phyloP scores from a whole-genome alignment of 768 basidiomycete genomes.

The Lentinula sp. region DNA sequence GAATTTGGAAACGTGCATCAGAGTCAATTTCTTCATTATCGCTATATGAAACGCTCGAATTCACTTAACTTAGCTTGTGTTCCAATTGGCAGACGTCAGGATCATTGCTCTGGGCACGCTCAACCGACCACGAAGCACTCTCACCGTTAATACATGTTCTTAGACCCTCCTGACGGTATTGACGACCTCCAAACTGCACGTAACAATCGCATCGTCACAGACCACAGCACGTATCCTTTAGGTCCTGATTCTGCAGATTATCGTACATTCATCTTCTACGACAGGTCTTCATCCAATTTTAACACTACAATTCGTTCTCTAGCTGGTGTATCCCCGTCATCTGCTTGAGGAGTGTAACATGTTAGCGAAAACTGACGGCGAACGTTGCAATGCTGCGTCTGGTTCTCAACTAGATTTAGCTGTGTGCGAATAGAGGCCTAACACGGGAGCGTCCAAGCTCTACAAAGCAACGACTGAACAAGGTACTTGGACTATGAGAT shows the following conservation, averaged over 20 bases:
- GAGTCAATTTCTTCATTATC: slow-evolving; percentile 35
- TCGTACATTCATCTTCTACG: rapidly evolving
- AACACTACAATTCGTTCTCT: not conserved
- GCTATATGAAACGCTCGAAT: not conserved
- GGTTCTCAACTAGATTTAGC: no score
- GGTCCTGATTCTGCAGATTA: slow-evolving; percentile 18
- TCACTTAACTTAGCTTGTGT: slow-evolving; percentile 44
- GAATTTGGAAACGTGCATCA: slow-evolving; percentile 59
- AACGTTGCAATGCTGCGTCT: no score
- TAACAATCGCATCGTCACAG: slow-evolving; percentile 21
- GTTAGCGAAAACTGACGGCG: no score
- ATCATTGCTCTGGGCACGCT: slow-evolving; percentile 68
- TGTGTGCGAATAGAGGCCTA: no score
- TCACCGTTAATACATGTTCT: slow-evolving; percentile 54
- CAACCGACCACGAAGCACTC: slow-evolving; percentile 46
- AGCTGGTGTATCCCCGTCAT: slow-evolving; percentile 5
- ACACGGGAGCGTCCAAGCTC: no score
- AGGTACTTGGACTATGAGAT: no score
- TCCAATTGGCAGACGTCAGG: slow-evolving; percentile 66
- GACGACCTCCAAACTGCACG: slow-evolving; percentile 17
- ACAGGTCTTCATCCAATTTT: not conserved
- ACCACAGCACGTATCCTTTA: slow-evolving; percentile 40
- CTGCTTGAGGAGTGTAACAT: not conserved
- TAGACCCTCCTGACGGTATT: slow-evolving; percentile 62
- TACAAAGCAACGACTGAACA: no score